Base-by-base conservation (phyloP, 805 yeast genomes). In the Candida rishiriensis region DNA sequence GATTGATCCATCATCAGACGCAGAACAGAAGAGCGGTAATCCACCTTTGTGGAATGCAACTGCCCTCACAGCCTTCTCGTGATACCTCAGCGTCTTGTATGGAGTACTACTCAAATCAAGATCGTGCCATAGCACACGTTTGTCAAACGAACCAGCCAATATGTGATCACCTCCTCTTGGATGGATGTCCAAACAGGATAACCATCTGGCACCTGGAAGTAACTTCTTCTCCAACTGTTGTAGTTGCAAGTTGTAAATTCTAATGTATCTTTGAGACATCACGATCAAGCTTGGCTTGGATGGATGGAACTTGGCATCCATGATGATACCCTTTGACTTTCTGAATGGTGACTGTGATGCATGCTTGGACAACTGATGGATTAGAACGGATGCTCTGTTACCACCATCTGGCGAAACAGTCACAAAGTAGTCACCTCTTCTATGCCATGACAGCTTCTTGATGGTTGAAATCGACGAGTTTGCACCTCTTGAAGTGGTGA, bases 301-400 rank as follows among this genome's bases (percentile, higher is more conserved):
- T 29, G 99, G 99, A 67, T 93, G 99, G 81, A 93, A 93, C 65
- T 85, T 85, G 50, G 96, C 97, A 63, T 89, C 96, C 83, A 89
- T 89, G 38, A 90, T 83, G 50, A 91, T 84, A 53, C 99, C 99
- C 70, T 87, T 87, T 31, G 96, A 79, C 66, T 88, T 88, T 54
- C 81, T 77, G 79, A 93, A 93, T 48, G 99, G 99, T 10, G 96
- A 86, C 70, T 93, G 99, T 14, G 98, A 84, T 48, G 85, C 75
- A 69, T 93, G 98, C 66, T 88, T 88, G 3, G 97, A 88, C 40
- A 93, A 69, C 71, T 93, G 98, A 68, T 93, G 99, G 52, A 93
- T 88, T 49, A 93, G 73, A 34, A 93, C 96, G 7, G 98, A 83
- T 10, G 90, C 78, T 33, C 55, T 57, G 60, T 88, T 82, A 43